phyloP scores from a whole-genome alignment of 306 rosid genomes.

The Hippophae gyantsensis region DNA sequence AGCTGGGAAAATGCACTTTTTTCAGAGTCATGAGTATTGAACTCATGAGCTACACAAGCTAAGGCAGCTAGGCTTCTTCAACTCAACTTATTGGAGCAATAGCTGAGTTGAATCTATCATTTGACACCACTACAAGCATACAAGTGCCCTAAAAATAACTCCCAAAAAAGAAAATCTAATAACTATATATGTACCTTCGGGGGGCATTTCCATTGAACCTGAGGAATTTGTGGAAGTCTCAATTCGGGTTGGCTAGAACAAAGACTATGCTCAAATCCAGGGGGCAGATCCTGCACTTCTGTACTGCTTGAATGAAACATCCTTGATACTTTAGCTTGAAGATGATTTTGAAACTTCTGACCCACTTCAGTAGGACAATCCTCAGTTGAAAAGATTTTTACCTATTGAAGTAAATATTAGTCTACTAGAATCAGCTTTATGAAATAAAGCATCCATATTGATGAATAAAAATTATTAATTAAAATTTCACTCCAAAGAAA shows the following conservation, averaged over 20 bases:
- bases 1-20: too few species aligned
- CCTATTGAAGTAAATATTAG: slow-evolving; percentile 30
- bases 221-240: slow-evolving; percentile 19
- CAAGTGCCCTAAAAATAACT: too few species aligned
- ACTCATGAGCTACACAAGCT: too few species aligned
- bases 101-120: too few species aligned
- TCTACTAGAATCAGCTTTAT: background rate
- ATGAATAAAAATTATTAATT: too few species aligned
- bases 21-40: too few species aligned
- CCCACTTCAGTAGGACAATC: slow-evolving; percentile 50
- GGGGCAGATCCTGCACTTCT: slow-evolving; percentile 40
- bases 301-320: slow-evolving; percentile 24
- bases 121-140: too few species aligned
- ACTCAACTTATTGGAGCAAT: too few species aligned
- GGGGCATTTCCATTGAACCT: slow-evolving; percentile 54
- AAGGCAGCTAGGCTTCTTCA: too few species aligned
- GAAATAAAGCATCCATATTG: too few species aligned
- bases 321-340: slow-evolving; percentile 34
- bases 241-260: slow-evolving; percentile 19
- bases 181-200: slow-evolving; percentile 33
- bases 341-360: slow-evolving; percentile 28
- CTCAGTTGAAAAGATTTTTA: slow-evolving; percentile 40
- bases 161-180: background rate
- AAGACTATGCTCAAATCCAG: slow-evolving; percentile 47
- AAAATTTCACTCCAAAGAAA: too few species aligned